Conservation (phyloP, 352 stramenopile species). For the Pythium utonaiense region DNA sequence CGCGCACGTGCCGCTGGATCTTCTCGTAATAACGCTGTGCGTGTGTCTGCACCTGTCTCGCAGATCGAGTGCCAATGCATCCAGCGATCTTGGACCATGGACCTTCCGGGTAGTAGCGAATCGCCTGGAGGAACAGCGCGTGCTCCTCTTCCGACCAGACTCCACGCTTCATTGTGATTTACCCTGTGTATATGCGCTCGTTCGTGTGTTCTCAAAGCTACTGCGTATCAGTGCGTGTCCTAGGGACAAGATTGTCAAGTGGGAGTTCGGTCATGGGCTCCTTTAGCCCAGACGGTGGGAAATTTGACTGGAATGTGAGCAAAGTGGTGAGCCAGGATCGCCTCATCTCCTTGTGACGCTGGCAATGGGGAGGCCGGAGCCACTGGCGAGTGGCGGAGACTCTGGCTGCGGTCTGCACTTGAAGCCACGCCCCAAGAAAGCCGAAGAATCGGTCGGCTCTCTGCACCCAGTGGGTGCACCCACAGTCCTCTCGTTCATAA, state of each 20-base stretch:
- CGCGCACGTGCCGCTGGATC: slow-evolving; percentile 52
- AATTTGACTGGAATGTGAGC: neutral
- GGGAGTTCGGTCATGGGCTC: neutral
- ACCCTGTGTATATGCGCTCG: neutral
- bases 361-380: neutral
- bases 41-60: slow-evolving; percentile 66
- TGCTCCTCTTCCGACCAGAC: slow-evolving; percentile 36
- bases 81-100: slow-evolving; percentile 33
- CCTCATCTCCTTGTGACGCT: slow-evolving; percentile 1
- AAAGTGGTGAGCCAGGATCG: neutral
- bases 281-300: neutral
- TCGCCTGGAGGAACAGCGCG: slow-evolving; percentile 29
- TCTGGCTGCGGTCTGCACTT: slow-evolving; percentile 1
- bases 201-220: no score
- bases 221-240: neutral
- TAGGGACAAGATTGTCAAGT: neutral
- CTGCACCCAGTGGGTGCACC: slow-evolving; percentile 5
- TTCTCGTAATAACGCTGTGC: slow-evolving; percentile 70
- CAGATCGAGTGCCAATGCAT: slow-evolving; percentile 33
- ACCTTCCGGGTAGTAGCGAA: slow-evolving; percentile 32
- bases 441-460: slow-evolving; percentile 1
- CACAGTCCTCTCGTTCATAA: slow-evolving; percentile 15
- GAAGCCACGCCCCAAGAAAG: neutral
- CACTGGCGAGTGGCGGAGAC: neutral
- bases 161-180: slow-evolving; percentile 21